Evolutionary conservation across 2,329 filamentous ascomycete genomes (phyloP), one percentile per base, ranked within the genome.

Genomic region (Drechslerella stenobrocha): DNA sequence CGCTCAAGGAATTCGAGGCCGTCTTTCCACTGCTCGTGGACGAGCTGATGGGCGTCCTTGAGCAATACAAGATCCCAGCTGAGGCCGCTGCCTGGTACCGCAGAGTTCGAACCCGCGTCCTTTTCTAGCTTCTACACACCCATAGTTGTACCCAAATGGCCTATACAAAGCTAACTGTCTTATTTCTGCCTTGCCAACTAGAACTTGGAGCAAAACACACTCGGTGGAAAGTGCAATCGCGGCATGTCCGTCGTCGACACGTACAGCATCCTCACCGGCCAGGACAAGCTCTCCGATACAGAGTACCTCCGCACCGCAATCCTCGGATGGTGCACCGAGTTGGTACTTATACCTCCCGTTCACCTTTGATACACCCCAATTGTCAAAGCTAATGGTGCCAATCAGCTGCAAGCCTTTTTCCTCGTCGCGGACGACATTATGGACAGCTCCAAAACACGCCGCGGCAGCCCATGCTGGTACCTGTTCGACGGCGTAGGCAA

Each of bases 381-480:
- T 32, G 6, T 9, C 13, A 6, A 2, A 6, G 32, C 24, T 32
- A 37, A 37, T 13, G 6, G 4, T 5, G 13, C 15, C 22, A 2
- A 37, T 18, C 35, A 73, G 72, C 87, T 98, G 30, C 93, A 98
- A 80, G 92, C 93, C 72, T 97, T 96, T 83, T 97, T 98, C 84
- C 85, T 98, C 64, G 93, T 98, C 71, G 90, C 89, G 44, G 93
- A 98, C 79, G 93, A 98, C 78, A 96, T 98, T 75, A 98, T 98
- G 93, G 93, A 98, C 80, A 79, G 83, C 74, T 95, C 88, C 77
- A 93, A 96, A 78, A 98, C 93, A 59, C 90, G 93, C 69, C 90
- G 93, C 72, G 91, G 92, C 70, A 84, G 87, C 79, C 91, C 93
- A 40, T 98, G 93, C 81, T 98, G 93, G 93, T 98, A 97, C 80